phyloP scores from a whole-genome alignment of 805 yeast genomes.

The Lipomyces anomalus region DNA sequence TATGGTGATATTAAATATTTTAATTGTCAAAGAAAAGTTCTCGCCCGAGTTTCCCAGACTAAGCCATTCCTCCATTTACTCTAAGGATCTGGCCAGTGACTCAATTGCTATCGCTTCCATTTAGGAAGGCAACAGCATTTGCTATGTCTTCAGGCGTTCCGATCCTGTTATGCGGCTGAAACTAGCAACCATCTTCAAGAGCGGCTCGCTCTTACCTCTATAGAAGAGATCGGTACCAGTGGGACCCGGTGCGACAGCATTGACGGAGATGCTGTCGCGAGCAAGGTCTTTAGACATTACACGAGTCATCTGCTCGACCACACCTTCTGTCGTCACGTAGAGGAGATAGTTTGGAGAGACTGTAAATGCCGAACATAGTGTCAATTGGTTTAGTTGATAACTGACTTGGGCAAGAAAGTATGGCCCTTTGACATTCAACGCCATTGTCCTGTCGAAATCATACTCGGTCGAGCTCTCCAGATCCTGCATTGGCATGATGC shows the following conservation, averaged over 20 bases:
- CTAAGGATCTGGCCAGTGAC: slow-evolving; percentile 3
- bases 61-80: slow-evolving; percentile 3
- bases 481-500: not conserved
- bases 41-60: not conserved
- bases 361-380: not conserved
- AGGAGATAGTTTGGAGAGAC: slow-evolving; percentile 43
- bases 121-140: not conserved
- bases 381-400: not conserved
- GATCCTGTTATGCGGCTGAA: not conserved
- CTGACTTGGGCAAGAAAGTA: slow-evolving; percentile 4
- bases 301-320: slow-evolving; percentile 50
- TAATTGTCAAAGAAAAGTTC: too few relatives aligned
- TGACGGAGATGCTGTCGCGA: slow-evolving; percentile 44
- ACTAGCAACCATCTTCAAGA: not conserved
- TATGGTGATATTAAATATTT: too few relatives aligned
- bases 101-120: not conserved
- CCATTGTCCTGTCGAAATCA: slow-evolving; percentile 1
- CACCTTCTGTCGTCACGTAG: slow-evolving; percentile 55
- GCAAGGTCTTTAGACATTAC: slow-evolving; percentile 51
- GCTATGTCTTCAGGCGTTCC: slow-evolving; percentile 3
- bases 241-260: slow-evolving; percentile 60
- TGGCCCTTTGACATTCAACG: slow-evolving; percentile 4
- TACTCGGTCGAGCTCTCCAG: slow-evolving; percentile 1
- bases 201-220: not conserved
- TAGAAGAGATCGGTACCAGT: slow-evolving; percentile 26